Base-by-base conservation (phyloP, 2,329 filamentous ascomycete species). In the Claviceps digitariae region DNA sequence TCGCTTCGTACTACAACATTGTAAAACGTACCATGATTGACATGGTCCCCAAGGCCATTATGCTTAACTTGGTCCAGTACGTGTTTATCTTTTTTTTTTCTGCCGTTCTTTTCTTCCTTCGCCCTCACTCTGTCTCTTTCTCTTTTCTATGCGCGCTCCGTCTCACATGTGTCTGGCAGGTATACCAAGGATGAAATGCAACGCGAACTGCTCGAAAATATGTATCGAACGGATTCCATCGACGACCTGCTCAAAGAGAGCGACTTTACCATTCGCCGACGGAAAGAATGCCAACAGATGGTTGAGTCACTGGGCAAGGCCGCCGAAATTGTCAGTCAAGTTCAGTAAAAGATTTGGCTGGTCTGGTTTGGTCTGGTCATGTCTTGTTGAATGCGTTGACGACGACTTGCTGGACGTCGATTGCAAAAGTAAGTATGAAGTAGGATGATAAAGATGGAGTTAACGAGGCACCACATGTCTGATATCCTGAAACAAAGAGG, bases 231-330 rank as follows among this genome's bases (percentile, higher is more conserved):
- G 51, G 84, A 87, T 67, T 87, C 91, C 62, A 78, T 96, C 29
- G 93, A 98, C 61, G 90, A 96, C 57, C 76, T 98, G 59, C 83
- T 98, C 59, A 96, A 95, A 78, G 93, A 98, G 73, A 95, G 88
- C 67, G 93, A 98, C 70, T 97, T 95, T 77, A 98, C 93, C 3
- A 79, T 95, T 64, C 83, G 91, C 63, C 80, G 93, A 69, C 81
- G 93, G 69, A 98, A 98, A 77, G 93, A 98, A 72, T 98, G 93
- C 72, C 90, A 94, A 72, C 90, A 96, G 72, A 98, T 98, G 93
- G 93, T 98, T 51, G 93, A 98, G 72, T 94, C 87, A 53, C 76
- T 98, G 64, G 74, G 78, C 61, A 86, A 87, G 70, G 93, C 93
- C 54, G 93, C 84, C 70, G 93, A 98, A 76, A 97, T 98, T 72